Base-by-base conservation (phyloP, 2,329 filamentous ascomycete species). In the Colletotrichum gloeosporioides region DNA sequence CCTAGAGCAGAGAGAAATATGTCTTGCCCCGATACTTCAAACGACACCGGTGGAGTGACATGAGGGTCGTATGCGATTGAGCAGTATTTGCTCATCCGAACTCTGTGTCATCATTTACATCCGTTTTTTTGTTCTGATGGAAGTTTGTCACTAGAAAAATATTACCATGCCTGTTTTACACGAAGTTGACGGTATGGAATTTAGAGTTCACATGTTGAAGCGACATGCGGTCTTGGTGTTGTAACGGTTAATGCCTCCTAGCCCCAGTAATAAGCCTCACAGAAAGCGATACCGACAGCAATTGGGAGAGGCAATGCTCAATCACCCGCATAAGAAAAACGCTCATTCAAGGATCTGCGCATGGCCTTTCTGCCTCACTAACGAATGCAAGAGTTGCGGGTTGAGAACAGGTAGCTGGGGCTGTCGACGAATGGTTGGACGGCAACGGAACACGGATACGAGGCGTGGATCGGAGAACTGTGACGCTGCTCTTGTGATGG, bases 371-470 rank as follows among this genome's bases (percentile, higher is more conserved):
- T 53, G 57, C 27, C 27, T 32, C 16, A 61, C 27, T 61, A n/a
- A 29, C 57, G 22, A 31, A 61, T 22, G 67, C 32, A 69, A 29
- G 34, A 69, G 32, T 62, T 69, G 15, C 55, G 67, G 53, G 55
- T 29, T 39, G 32, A 31, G 55, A n/a, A 39, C 18, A 61, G 18
- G 34, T 15, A 25, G 13, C 31, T 10, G 18, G 44, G 64, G 49
- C 36, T 36, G 66, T 18, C 61, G 57, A 49, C 70, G 57, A 74
- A 69, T 76, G 49, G 49, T 57, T 61, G 65, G 36, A 65, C 70
- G 44, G 70, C 59, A 73, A 36, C 29, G 15, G 44, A 69, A 74
- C 59, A 76, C 74, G 70, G 70, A 74, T 65, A 69, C 74, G 70
- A 74, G 66, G 25, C 61, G 31, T 67, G 70, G 74, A 59, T 53